Conservation (phyloP, 2,329 filamentous ascomycete species). For the Pseudogymnoascus sp. region DNA sequence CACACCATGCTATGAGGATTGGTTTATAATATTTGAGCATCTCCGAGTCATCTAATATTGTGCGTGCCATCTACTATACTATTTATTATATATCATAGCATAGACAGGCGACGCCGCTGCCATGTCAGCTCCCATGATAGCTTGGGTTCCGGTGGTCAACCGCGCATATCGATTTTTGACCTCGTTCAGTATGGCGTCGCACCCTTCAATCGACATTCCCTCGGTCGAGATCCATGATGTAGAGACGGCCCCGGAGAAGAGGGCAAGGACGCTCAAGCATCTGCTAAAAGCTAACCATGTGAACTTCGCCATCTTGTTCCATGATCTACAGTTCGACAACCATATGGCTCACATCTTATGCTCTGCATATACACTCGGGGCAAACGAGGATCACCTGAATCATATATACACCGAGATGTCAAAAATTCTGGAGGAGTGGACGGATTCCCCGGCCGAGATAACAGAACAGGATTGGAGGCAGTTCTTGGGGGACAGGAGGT, state of each 20-base stretch:
- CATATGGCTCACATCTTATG: slow-evolving; percentile 75
- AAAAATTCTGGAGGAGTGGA: slow-evolving; percentile 69
- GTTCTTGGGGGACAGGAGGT: slow-evolving; percentile 69
- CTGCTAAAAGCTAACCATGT: slow-evolving; percentile 86
- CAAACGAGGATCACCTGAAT: slow-evolving; percentile 63
- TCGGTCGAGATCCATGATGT: slow-evolving; percentile 69
- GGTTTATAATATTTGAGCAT: background rate
- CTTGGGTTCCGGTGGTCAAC: slow-evolving; percentile 37
- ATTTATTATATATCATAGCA: background rate
- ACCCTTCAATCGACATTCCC: slow-evolving; percentile 48
- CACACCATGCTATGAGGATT: background rate
- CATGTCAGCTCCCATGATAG: slow-evolving; percentile 36
- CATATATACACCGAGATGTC: slow-evolving; percentile 73
- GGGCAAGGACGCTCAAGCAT: slow-evolving; percentile 79
- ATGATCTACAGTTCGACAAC: slow-evolving; percentile 70
- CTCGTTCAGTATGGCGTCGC: slow-evolving; percentile 21
- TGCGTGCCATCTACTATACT: background rate
- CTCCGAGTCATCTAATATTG: background rate
- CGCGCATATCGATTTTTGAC: slow-evolving; percentile 30
- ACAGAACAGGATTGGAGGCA: slow-evolving; percentile 79
- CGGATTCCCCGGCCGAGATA: slow-evolving; percentile 77
- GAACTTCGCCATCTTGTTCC: slow-evolving; percentile 78
- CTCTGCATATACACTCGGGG: slow-evolving; percentile 81
- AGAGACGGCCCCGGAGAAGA: slow-evolving; percentile 72
- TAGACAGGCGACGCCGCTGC: slow-evolving; percentile 6